Conservation (phyloP, 2,329 filamentous ascomycete genomes). For the Hypoxylon sp. region DNA sequence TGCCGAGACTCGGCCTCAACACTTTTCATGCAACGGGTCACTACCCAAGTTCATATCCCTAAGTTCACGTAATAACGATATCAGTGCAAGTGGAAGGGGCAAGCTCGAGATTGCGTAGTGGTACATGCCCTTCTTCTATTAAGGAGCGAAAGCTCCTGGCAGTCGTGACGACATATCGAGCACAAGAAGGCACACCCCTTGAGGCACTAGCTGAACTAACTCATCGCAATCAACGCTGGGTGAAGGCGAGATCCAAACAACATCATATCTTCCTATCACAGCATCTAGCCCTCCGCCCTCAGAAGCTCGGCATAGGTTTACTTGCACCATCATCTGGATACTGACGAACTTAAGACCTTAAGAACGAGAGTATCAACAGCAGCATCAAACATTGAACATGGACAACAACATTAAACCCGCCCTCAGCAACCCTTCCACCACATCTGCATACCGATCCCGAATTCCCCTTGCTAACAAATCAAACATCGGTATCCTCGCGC, state of each 20-base stretch:
- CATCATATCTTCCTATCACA: conserved; percentile 30
- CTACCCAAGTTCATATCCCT: neutral
- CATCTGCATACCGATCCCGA: conserved; percentile 21
- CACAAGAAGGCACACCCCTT: conserved; percentile 16
- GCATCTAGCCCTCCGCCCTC: conserved; percentile 30
- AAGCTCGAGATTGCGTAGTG: neutral
- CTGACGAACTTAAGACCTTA: conserved; percentile 16
- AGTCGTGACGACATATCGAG: neutral
- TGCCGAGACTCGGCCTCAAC: too few relatives aligned
- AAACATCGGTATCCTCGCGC: conserved; percentile 42
- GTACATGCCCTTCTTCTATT: neutral
- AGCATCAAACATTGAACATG: conserved; percentile 40
- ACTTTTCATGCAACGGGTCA: too few relatives aligned
- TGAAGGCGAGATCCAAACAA: neutral
- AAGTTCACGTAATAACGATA: neutral
- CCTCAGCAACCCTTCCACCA: conserved; percentile 6
- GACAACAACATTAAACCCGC: conserved; percentile 34
- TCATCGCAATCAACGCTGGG: neutral
- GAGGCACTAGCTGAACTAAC: neutral
- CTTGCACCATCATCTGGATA: conserved; percentile 34
- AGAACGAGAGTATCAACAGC: conserved; percentile 33
- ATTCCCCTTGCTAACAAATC: conserved; percentile 50
- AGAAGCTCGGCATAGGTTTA: conserved; percentile 31
- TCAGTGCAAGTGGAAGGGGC: conserved; percentile 1
- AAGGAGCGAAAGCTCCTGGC: neutral